phyloP scores from a whole-genome alignment of 176 grass and related monocot genomes.

The Oryza longistaminata region DNA sequence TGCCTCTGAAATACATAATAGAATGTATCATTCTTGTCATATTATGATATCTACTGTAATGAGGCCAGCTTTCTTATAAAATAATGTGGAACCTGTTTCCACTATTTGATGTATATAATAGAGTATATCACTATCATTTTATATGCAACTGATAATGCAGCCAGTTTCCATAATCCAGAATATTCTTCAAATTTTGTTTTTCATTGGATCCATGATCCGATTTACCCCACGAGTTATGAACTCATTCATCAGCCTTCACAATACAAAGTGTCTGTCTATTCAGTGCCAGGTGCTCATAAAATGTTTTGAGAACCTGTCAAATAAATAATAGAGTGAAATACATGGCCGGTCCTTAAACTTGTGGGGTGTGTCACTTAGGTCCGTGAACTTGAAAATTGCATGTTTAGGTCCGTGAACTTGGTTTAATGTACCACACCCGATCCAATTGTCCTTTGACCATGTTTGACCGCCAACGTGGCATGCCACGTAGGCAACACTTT shows the following conservation, averaged over 20 bases:
- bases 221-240: background rate
- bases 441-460: too few relatives aligned
- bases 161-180: slow-evolving; percentile 12
- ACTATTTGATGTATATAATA: background rate
- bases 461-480: too few relatives aligned
- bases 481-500: too few relatives aligned
- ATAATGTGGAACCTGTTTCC: background rate
- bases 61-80: background rate
- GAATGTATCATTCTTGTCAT: background rate
- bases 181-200: background rate
- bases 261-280: background rate
- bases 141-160: background rate
- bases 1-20: background rate
- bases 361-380: too few relatives aligned
- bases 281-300: background rate
- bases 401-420: too few relatives aligned
- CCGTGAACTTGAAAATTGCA: too few relatives aligned
- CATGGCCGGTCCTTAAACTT: too few relatives aligned
- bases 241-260: background rate
- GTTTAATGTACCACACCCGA: too few relatives aligned
- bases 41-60: background rate
- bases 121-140: background rate
- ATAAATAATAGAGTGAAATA: too few relatives aligned
- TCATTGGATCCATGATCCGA: background rate
- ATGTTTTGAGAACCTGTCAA: slow-evolving; percentile 1